Evolutionary conservation across 371 early-diverging fungal species (phyloP).

Genomic region (Actinomortierella wolfii): DNA sequence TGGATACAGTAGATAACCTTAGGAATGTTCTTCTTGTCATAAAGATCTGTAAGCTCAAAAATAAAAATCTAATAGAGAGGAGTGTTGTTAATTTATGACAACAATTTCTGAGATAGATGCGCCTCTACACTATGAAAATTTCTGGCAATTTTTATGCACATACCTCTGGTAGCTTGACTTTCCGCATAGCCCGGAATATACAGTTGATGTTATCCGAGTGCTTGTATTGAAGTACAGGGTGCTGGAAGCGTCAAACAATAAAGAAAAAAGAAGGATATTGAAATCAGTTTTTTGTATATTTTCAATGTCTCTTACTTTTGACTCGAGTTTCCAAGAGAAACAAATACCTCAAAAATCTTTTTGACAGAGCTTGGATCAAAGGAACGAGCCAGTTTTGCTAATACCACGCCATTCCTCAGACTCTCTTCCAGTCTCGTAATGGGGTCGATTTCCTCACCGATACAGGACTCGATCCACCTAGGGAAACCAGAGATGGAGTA

Average conservation of each 20-base stretch:
- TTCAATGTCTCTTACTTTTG: too few relatives aligned
- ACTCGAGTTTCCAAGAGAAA: neutral
- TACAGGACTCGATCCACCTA: constrained; percentile 96
- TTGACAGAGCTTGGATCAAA: constrained; percentile 86
- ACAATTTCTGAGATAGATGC: neutral
- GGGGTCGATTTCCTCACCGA: constrained; percentile 79
- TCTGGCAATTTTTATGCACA: neutral
- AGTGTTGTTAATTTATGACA: neutral
- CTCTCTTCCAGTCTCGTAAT: constrained; percentile 87
- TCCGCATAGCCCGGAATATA: constrained; percentile 83
- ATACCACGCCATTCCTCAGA: constrained; percentile 91
- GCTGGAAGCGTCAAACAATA: too few relatives aligned
- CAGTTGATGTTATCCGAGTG: constrained; percentile 99
- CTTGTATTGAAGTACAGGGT: constrained; percentile 86
- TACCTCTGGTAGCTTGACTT: constrained; percentile 86
- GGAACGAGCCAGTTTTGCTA: constrained; percentile 90
- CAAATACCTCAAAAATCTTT: constrained; percentile 82
- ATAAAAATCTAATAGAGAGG: constrained; percentile 76
- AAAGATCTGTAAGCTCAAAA: constrained; percentile 98
- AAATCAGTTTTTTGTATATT: too few relatives aligned
- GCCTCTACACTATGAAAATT: constrained; percentile 3
- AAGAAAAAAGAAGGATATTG: constrained; percentile 2
- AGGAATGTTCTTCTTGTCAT: constrained; percentile 99
- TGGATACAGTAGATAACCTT: constrained; percentile 99
- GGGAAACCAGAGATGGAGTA: neutral